These are phyloP conservation scores for Lentinula boryana DNA, from an alignment of 768 basidiomycete genomes.

Conservation along the genomic window DNA sequence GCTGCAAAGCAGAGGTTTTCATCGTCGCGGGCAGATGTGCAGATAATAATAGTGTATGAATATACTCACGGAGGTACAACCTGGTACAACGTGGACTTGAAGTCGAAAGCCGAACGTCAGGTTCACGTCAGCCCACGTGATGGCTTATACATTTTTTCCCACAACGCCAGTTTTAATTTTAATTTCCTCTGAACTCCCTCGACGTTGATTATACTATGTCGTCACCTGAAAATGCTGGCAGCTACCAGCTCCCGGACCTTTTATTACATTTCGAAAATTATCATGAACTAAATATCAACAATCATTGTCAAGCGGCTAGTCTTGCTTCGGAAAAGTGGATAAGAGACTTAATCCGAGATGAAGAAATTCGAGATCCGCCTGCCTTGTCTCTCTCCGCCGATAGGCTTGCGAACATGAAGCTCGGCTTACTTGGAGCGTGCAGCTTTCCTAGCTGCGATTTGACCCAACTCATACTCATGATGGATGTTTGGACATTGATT, in stretches of 20 bases:
- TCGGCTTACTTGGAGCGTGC: constrained; percentile 50
- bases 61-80: too few species aligned
- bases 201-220: background rate
- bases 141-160: too few species aligned
- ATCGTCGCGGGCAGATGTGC: background rate
- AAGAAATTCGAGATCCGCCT: background rate
- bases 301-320: constrained; percentile 26
- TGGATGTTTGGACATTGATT: constrained; percentile 43
- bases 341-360: background rate
- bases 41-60: too few species aligned
- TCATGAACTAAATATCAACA: constrained; percentile 33
- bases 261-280: constrained; percentile 22
- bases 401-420: constrained; percentile 23
- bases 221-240: constrained; percentile 8
- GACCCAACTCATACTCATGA: constrained; percentile 46
- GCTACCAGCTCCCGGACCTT: constrained; percentile 39
- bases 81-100: too few species aligned
- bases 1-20: background rate
- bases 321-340: constrained; percentile 25
- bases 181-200: too few species aligned
- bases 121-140: too few species aligned
- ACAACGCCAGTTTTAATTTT: too few species aligned
- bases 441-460: constrained; percentile 55
- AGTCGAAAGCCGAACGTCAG: too few species aligned
- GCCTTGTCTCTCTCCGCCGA: background rate